Evolutionary conservation across 2,329 filamentous ascomycete species (phyloP).

Genomic region (Aplosporella prunicola): DNA sequence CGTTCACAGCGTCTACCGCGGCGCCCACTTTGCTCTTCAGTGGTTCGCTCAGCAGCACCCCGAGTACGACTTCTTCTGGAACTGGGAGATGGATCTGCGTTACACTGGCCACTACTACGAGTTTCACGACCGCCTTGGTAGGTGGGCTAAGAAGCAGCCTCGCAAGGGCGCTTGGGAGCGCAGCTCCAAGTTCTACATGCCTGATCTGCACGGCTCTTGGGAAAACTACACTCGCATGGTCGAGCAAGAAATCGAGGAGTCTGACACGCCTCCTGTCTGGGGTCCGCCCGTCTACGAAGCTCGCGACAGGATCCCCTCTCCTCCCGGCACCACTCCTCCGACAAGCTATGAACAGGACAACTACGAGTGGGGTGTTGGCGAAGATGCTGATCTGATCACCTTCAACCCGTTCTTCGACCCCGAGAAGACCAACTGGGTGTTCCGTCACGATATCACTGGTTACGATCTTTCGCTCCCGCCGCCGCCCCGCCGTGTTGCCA

Average conservation of each 20-base stretch:
- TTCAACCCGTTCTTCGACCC: slow-evolving; percentile 75
- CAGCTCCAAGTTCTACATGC: slow-evolving; percentile 64
- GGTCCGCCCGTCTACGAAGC: slow-evolving; percentile 42
- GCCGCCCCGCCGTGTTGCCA: slow-evolving; percentile 64
- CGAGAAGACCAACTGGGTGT: slow-evolving; percentile 62
- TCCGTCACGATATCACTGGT: slow-evolving; percentile 57
- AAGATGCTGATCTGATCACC: slow-evolving; percentile 64
- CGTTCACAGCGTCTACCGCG: slow-evolving; percentile 83
- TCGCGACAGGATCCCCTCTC: slow-evolving; percentile 41
- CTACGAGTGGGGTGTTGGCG: slow-evolving; percentile 66
- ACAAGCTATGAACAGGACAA: slow-evolving; percentile 51
- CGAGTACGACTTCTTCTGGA: slow-evolving; percentile 56
- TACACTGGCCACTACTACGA: slow-evolving; percentile 78
- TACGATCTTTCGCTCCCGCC: slow-evolving; percentile 47
- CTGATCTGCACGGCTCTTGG: slow-evolving; percentile 57
- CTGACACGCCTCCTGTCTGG: slow-evolving; percentile 51
- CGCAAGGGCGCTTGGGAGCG: slow-evolving; percentile 66
- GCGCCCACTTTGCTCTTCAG: slow-evolving; percentile 40
- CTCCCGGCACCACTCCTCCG: slow-evolving; percentile 56
- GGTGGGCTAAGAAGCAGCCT: slow-evolving; percentile 58
- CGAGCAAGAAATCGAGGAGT: slow-evolving; percentile 47
- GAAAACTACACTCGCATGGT: slow-evolving; percentile 52
- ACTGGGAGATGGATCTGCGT: slow-evolving; percentile 83
- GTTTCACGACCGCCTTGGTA: slow-evolving; percentile 56
- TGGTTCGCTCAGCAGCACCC: slow-evolving; percentile 43